phyloP scores from a whole-genome alignment of 225 moss, liverwort and hornwort genomes.

The Pseudoscleropodium purum region DNA sequence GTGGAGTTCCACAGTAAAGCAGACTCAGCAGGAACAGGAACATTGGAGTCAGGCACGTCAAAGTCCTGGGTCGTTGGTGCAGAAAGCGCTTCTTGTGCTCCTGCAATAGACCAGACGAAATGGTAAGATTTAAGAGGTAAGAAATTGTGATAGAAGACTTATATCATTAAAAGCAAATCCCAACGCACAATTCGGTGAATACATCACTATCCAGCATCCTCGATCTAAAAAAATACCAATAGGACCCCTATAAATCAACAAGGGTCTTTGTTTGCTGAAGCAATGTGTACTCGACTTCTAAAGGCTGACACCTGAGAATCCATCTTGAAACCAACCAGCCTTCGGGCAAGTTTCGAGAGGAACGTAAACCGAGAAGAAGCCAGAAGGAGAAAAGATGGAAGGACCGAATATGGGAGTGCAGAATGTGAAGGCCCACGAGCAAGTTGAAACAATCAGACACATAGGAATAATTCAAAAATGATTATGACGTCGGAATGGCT shows the following conservation, averaged over 20 bases:
- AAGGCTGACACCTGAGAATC: background rate
- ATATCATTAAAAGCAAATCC: background rate
- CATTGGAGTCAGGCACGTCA: background rate
- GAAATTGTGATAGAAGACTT: background rate
- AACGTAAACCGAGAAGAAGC: background rate
- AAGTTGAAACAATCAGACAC: background rate
- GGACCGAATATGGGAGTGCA: background rate
- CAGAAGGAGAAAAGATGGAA: background rate
- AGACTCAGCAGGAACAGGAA: conserved; percentile 14
- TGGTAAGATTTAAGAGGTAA: background rate
- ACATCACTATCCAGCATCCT: background rate
- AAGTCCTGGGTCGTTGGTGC: conserved; percentile 8
- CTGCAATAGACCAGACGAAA: background rate
- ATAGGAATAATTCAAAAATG: background rate
- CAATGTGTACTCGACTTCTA: background rate
- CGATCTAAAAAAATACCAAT: background rate
- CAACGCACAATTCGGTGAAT: background rate
- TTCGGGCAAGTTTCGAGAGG: background rate
- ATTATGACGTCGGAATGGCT: background rate
- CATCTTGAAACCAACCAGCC: background rate
- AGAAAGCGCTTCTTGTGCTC: conserved; percentile 39
- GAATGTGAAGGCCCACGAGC: background rate
- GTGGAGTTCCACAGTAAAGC: conserved; percentile 12
- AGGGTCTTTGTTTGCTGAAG: background rate
- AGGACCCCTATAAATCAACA: background rate